A percentile compares a stretch with the other conserved stretches of the same genome.
These are phyloP conservation scores for Fusarium albidum DNA, from an alignment of 2,329 filamentous ascomycete genomes.

Conservation along the genomic window DNA sequence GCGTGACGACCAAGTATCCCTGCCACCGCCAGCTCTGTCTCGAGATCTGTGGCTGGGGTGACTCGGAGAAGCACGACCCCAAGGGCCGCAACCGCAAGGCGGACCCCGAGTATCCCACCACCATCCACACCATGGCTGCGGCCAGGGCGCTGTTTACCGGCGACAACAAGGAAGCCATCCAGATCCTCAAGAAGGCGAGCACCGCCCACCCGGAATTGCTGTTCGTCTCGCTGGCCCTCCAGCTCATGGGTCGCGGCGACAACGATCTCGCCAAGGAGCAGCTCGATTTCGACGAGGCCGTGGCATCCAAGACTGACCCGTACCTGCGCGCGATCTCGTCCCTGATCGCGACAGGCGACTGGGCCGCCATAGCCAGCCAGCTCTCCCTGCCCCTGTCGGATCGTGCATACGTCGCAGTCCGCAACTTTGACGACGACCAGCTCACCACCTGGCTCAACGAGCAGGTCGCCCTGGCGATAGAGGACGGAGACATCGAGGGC, in stretches of 20 bases:
- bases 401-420: constrained; percentile 76
- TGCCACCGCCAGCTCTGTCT: constrained; percentile 79
- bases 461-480: constrained; percentile 67
- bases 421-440: constrained; percentile 68
- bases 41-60: constrained; percentile 78
- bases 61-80: constrained; percentile 55
- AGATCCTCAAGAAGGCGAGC: constrained; percentile 74
- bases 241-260: constrained; percentile 64
- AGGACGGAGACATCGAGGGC: constrained; percentile 77
- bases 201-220: constrained; percentile 69
- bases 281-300: constrained; percentile 65
- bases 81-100: constrained; percentile 53
- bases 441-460: constrained; percentile 74
- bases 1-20: constrained; percentile 69
- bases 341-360: constrained; percentile 79
- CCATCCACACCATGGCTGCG: constrained; percentile 75
- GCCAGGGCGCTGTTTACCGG: constrained; percentile 80
- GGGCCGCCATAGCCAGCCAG: constrained; percentile 77
- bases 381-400: constrained; percentile 77
- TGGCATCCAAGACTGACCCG: constrained; percentile 74
- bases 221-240: constrained; percentile 73
- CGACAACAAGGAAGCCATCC: constrained; percentile 71
- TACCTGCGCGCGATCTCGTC: constrained; percentile 83
- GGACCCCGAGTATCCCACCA: constrained; percentile 58
- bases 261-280: constrained; percentile 55